Conservation (phyloP, 2,329 filamentous ascomycete genomes). For the Madurella mycetomatis region DNA sequence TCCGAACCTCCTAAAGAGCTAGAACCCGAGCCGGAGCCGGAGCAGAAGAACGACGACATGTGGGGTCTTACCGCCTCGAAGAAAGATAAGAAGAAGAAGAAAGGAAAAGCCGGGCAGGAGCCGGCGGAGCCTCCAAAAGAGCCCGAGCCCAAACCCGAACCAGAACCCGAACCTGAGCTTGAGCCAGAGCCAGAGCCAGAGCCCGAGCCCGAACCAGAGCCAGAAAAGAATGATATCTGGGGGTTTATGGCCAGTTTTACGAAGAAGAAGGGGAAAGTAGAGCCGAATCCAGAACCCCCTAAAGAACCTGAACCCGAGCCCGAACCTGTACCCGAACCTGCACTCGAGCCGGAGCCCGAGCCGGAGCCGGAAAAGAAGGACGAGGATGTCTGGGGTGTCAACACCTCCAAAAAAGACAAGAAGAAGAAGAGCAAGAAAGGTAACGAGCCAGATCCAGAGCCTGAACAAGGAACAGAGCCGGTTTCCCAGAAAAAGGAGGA, state of each 20-base stretch:
- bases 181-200: conserved; percentile 31
- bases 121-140: conserved; percentile 40
- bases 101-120: conserved; percentile 29
- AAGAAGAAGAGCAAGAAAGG: conserved; percentile 34
- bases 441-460: conserved; percentile 4
- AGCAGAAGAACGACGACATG: conserved; percentile 26
- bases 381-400: conserved; percentile 25
- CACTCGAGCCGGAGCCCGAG: conserved; percentile 28
- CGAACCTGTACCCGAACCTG: conserved; percentile 22
- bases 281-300: conserved; percentile 8
- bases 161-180: conserved; percentile 13
- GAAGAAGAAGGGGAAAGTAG: conserved; percentile 34
- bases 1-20: conserved; percentile 22
- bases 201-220: conserved; percentile 28
- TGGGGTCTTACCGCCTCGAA: conserved; percentile 26
- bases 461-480: conserved; percentile 29
- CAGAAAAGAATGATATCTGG: conserved; percentile 26
- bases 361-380: conserved; percentile 28
- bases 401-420: conserved; percentile 36
- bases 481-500: conserved; percentile 23
- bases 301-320: conserved; percentile 7
- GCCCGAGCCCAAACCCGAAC: conserved; percentile 20
- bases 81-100: conserved; percentile 37
- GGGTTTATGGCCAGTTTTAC: conserved; percentile 25
- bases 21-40: conserved; percentile 29